Evolutionary conservation across 129 eudicot species (phyloP), one percentile per base, ranked within the genome.

Genomic region (Pittosporum tobira): DNA sequence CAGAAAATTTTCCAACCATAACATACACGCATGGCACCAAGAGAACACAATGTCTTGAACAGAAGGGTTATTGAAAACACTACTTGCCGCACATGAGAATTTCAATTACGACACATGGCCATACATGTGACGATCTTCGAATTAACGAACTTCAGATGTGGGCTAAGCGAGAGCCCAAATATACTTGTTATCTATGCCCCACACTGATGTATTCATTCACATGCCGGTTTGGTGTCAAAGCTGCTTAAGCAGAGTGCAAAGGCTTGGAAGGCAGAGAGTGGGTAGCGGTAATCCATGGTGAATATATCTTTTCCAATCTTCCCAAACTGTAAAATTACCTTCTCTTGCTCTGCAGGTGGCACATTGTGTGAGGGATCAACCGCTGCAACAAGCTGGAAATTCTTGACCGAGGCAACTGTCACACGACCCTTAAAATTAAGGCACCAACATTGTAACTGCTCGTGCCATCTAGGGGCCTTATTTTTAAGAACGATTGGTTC

Each of bases 391-490:
- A 91, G 96, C 83, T 91, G 98, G 68, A 91, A 91, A 50, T 91
- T 86, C 67, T 91, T 91, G n/a, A 86, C 96, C 12, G 98, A 91
- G 23, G 98, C 98, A 40, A 91, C 98, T 1, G 96, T 86, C 5
- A 91, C 98, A 53, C 98, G 84, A 7, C 98, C 98, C 71, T 75
- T 86, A 52, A 91, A 91, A 61, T 91, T 91, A 59, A 86, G 69
- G 65, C 98, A 91, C 98, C 98, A 91, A 79, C 98, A 86, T 47
- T 91, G 96, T 57, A 91, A 59, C 48, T 91, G 98, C 49, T 91
- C 98, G 40, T 91, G 98, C 98, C 98, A 91, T 59, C 98, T 72
- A 38, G 98, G 96, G 29, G 94, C 77, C 68, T 86, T 91, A 75
- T 86, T 91, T 63, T 87, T 83, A 38, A 91, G 89, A 37, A 72